phyloP scores from a whole-genome alignment of 441 rosid genomes.

The Daphne laureola region DNA sequence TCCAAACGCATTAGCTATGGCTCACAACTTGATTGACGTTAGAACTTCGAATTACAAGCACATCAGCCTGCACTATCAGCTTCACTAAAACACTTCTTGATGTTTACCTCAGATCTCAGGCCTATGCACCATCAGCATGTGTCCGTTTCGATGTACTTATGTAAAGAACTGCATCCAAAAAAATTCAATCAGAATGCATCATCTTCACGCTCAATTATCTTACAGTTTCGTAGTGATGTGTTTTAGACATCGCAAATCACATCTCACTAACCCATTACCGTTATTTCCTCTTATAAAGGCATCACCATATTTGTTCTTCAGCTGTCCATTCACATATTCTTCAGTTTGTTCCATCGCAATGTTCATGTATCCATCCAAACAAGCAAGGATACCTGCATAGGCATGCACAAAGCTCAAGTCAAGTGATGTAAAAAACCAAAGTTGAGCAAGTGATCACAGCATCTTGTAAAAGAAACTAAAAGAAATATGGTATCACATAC shows the following conservation, averaged over 20 bases:
- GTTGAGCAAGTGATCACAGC: too few relatives aligned
- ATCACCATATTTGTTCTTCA: constrained; percentile 75
- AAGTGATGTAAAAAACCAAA: too few relatives aligned
- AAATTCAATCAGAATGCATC: background rate
- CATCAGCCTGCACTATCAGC: background rate
- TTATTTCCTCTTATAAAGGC: constrained; percentile 95
- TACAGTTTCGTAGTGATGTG: background rate
- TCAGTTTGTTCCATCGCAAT: constrained; percentile 90
- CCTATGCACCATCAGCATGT: constrained; percentile 60
- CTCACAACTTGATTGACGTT: background rate
- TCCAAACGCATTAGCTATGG: background rate
- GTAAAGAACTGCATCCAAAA: constrained; percentile 51
- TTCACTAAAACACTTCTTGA: background rate
- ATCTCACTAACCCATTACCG: constrained; percentile 21
- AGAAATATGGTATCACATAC: too few relatives aligned
- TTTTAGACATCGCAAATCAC: background rate
- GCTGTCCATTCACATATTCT: constrained; percentile 62
- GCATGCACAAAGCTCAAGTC: background rate
- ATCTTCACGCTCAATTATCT: background rate
- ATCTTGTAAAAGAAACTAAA: too few relatives aligned
- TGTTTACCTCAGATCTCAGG: background rate
- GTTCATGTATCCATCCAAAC: constrained; percentile 86
- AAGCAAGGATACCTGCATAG: constrained; percentile 64
- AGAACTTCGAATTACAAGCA: background rate
- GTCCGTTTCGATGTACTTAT: constrained; percentile 49